Evolutionary conservation across 2,329 filamentous ascomycete species (phyloP), one percentile per base, ranked within the genome.

Genomic region (Pleomassaria siparia): DNA sequence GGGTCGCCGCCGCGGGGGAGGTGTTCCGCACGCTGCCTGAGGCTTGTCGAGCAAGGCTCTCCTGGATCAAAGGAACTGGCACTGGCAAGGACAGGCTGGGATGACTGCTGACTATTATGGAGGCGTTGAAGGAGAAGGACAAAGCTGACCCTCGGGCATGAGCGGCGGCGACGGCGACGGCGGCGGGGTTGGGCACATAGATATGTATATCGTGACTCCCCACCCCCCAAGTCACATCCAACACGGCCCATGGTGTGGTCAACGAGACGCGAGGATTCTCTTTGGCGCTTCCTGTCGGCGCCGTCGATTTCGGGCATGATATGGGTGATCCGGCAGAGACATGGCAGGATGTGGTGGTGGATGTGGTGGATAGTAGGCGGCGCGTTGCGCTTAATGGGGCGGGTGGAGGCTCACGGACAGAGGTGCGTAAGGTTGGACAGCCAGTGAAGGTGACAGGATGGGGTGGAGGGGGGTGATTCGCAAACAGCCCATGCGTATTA

Each of bases 361-460:
- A n/a, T n/a, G n/a, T n/a, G n/a, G n/a, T n/a, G n/a, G n/a, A n/a
- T n/a, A n/a, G n/a, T n/a, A n/a, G 20, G 28, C 63, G 64, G 67
- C 67, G 67, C 66, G 68, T 69, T n/a, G 66, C 64, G 63, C 63
- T 56, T 64, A 30, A 56, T 51, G 52, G 51, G 60, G 55, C 60
- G 61, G 63, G 60, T 62, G 57, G 62, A 64, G 56, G 61, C 58
- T 64, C 43, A 58, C 59, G 54, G 51, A 47, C 51, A 53, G 55
- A 59, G 56, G 55, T n/a, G 53, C 54, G 29, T 28, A 45, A 39
- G 60, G 63, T 58, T 44, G 8, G 26, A 49, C 44, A 43, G 49
- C 67, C 58, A 61, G 59, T 64, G 53, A 60, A 58, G 51, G 26
- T 49, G 25, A 20, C 55, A 49, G 46, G 57, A 35, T 43, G 55